These are phyloP conservation scores for Xylaria sp. DNA, from an alignment of 2,329 filamentous ascomycete genomes.

Conservation along the genomic window DNA sequence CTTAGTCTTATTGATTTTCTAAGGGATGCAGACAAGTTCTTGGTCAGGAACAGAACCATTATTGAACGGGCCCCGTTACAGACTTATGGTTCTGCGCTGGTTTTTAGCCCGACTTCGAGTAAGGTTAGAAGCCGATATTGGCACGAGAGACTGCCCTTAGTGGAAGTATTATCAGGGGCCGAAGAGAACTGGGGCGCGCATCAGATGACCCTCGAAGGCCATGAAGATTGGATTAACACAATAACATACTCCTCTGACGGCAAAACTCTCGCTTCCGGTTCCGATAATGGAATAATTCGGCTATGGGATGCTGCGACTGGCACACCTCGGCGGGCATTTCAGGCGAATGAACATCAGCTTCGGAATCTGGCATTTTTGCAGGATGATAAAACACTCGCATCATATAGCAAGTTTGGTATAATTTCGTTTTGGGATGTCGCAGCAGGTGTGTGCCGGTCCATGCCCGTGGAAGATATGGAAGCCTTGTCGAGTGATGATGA, in stretches of 20 bases:
- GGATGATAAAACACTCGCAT: neutral
- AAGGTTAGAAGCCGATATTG: slow-evolving; percentile 8
- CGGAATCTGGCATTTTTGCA: neutral
- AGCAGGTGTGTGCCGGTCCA: neutral
- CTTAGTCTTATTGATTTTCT: neutral
- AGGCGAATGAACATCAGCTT: neutral
- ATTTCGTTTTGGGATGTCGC: slow-evolving; percentile 1
- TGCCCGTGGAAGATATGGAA: no score
- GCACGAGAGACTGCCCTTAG: neutral
- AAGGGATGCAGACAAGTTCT: slow-evolving; percentile 11
- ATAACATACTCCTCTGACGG: slow-evolving; percentile 16
- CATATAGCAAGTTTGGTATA: neutral
- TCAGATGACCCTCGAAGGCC: slow-evolving; percentile 5
- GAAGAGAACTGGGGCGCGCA: slow-evolving; percentile 4
- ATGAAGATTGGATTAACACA: neutral
- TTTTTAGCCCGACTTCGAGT: slow-evolving; percentile 13
- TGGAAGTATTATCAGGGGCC: neutral
- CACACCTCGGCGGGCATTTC: neutral
- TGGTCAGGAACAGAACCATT: neutral
- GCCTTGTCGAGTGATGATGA: slow-evolving; percentile 5
- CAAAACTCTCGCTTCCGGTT: slow-evolving; percentile 8
- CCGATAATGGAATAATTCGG: neutral
- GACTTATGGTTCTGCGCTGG: slow-evolving; percentile 11
- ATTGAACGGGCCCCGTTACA: slow-evolving; percentile 18
- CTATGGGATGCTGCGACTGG: slow-evolving; percentile 9